Percentiles rank a stretch among this genome's conserved stretches.
These are phyloP conservation scores for Cystobasidium sp. DNA, from an alignment of 1,284 basidiomycete species.

Conservation along the genomic window DNA sequence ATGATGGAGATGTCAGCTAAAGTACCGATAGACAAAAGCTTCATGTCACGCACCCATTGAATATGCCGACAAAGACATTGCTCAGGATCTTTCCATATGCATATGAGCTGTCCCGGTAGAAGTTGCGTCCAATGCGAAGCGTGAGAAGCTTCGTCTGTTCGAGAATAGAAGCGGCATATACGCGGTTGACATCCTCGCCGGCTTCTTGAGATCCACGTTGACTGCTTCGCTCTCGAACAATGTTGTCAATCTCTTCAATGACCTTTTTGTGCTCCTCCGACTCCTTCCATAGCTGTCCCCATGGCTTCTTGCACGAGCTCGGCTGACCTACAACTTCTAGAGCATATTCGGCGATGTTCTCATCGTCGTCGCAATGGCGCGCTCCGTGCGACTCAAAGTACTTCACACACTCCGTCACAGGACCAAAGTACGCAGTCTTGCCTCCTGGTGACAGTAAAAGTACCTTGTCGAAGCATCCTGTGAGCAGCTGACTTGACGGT, in stretches of 20 bases:
- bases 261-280: slow-evolving; percentile 9
- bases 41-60: slow-evolving; percentile 26
- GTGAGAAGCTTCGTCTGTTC: slow-evolving; percentile 26
- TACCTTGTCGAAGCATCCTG: slow-evolving; percentile 69
- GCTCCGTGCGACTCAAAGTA: slow-evolving; percentile 75
- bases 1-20: background rate
- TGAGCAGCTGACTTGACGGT: slow-evolving; percentile 63
- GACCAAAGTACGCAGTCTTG: slow-evolving; percentile 76
- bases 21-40: background rate
- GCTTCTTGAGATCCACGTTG: background rate
- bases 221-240: slow-evolving; percentile 30
- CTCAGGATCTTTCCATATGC: slow-evolving; percentile 26
- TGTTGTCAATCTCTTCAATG: slow-evolving; percentile 12
- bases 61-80: slow-evolving; percentile 26
- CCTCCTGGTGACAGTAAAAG: slow-evolving; percentile 61
- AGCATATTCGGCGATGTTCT: slow-evolving; percentile 58
- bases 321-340: slow-evolving; percentile 26
- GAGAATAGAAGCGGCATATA: slow-evolving; percentile 24
- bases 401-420: slow-evolving; percentile 66
- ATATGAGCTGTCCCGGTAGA: slow-evolving; percentile 36
- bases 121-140: slow-evolving; percentile 13
- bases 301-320: slow-evolving; percentile 11
- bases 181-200: background rate
- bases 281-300: slow-evolving; percentile 41
- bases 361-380: slow-evolving; percentile 60